Evolutionary conservation across 495 filamentous ascomycete genomes (phyloP).

Genomic region (Aspergillus baeticus): DNA sequence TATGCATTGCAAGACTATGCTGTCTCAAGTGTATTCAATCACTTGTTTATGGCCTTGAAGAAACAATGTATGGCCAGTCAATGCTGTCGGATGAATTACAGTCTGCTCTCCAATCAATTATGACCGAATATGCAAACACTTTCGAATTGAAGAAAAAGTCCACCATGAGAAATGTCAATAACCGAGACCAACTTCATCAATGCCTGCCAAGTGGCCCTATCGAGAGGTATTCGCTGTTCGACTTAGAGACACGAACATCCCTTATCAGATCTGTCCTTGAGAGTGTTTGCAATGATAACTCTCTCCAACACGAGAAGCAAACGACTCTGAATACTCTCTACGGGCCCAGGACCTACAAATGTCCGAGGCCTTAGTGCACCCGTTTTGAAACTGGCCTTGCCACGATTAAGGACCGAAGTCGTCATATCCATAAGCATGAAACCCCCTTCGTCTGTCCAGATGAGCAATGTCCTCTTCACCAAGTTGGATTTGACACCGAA

Average conservation of each 20-base stretch:
- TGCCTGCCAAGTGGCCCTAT: neutral
- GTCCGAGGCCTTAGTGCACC: neutral
- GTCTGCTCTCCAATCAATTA: neutral
- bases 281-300: neutral
- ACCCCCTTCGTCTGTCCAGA: neutral
- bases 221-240: neutral
- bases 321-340: neutral
- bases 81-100: neutral
- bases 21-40: neutral
- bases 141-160: neutral
- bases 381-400: neutral
- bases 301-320: neutral
- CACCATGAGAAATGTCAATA: neutral
- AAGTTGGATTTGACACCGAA: neutral
- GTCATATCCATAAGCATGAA: neutral
- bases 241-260: neutral
- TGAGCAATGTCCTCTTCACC: neutral
- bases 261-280: neutral
- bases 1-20: constrained; percentile 2
- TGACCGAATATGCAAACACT: neutral
- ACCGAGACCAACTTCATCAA: neutral
- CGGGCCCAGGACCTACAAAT: neutral
- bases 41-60: neutral
- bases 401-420: neutral
- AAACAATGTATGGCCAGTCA: neutral